These are phyloP conservation scores for Alternaria burnsii DNA, from an alignment of 2,329 filamentous ascomycete genomes.

Conservation along the genomic window DNA sequence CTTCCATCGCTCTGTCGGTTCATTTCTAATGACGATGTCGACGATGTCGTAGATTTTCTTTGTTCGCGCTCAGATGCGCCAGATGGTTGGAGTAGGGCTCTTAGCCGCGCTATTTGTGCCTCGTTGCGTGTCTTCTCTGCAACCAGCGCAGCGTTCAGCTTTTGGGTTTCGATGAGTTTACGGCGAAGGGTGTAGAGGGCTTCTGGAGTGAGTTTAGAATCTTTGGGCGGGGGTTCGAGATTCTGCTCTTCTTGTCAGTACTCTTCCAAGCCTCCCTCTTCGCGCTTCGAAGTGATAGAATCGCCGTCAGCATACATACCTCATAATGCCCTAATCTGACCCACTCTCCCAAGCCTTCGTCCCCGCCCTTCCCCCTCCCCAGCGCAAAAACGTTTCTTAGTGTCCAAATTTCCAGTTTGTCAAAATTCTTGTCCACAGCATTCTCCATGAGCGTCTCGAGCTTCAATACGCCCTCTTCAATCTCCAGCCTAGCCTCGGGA, in stretches of 20 bases:
- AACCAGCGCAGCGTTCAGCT: constrained; percentile 73
- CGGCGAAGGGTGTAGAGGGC: constrained; percentile 75
- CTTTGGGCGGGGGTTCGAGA: constrained; percentile 32
- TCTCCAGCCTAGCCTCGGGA: constrained; percentile 69
- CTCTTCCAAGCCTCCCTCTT: neutral
- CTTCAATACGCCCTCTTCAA: constrained; percentile 76
- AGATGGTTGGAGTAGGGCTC: constrained; percentile 58
- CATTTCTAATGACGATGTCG: constrained; percentile 5
- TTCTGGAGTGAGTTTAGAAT: constrained; percentile 66
- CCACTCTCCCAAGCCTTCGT: constrained; percentile 68
- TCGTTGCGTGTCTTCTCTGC: constrained; percentile 77
- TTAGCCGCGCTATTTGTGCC: constrained; percentile 71
- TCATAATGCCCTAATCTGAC: constrained; percentile 87
- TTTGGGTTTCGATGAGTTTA: constrained; percentile 79
- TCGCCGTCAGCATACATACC: constrained; percentile 53
- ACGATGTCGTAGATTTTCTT: constrained; percentile 27
- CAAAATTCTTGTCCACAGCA: constrained; percentile 61
- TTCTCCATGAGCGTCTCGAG: constrained; percentile 60
- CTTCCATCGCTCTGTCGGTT: neutral
- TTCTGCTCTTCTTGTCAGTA: constrained; percentile 28
- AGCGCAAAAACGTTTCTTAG: constrained; percentile 74
- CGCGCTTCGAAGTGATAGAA: neutral
- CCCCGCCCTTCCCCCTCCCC: constrained; percentile 66
- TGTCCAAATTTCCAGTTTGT: constrained; percentile 75
- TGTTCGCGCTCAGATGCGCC: constrained; percentile 28